Base-by-base conservation (phyloP, 441 rosid genomes). In the Lepidium campestre region DNA sequence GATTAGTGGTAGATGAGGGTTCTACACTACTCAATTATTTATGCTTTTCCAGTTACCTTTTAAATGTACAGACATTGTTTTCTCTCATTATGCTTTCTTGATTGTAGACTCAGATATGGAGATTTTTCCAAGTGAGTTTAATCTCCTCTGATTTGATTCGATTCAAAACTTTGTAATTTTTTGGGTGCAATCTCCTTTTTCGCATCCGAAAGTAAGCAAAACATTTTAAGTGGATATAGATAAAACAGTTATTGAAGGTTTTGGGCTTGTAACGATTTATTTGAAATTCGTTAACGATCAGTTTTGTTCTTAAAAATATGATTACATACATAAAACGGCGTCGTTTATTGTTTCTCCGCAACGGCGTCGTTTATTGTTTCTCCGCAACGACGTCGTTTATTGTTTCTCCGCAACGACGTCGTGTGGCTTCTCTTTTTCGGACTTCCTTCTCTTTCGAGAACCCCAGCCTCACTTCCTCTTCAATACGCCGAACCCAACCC, bases 121-220 rank as follows among this genome's bases (percentile, higher is more conserved):
- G 62, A 54, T 60, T 50, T 10, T 48, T 20, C 23, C 10, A 37
- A 57, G 59, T 40, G 67, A 50, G 46, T 37, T 69, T 29, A 64
- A 63, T 72, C 76, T 72, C 71, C 65, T 57, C 47, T 72, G 71
- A 48, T 45, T 49, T 8, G 57, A 49, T 59, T 52, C 40, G 61
- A 64, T 64, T 57, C 17, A 35, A 49, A 57, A 41, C 61, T 7
- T 22, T 40, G 19, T 37, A 57, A 29, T 8, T 48, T 15, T 8
- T 4, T 17, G 7, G 39, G 37, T 37, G 31, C 62, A 44, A 5
- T 46, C 31, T 15, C 49, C 32, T 53, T 32, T 23, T 22, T 49
- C 50, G 67, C 32, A 50, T 31, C 60, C n/a, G 27, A 60, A 56
- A 41, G 18, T 41, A n/a, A 40, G 29, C n/a, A 39, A 20, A 40